Percentiles rank a stretch among this genome's conserved stretches.
These are phyloP conservation scores for Hypsizygus ulmarius DNA, from an alignment of 1,284 basidiomycete genomes.

Conservation along the genomic window DNA sequence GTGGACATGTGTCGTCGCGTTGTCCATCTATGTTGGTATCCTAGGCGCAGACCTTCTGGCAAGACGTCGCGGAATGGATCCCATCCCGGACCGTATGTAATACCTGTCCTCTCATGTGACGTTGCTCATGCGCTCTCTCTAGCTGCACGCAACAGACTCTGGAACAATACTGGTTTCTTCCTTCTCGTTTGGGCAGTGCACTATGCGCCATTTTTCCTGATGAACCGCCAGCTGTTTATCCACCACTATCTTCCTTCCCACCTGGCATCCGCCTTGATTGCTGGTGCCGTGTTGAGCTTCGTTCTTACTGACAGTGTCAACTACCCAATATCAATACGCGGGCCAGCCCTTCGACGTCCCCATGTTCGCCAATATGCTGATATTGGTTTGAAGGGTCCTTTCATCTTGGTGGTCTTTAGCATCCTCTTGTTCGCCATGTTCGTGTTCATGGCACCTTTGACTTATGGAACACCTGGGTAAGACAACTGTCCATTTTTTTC, in stretches of 20 bases:
- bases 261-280: constrained; percentile 87
- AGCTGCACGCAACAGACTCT: constrained; percentile 89
- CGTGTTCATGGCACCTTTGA: constrained; percentile 80
- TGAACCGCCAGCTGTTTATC: constrained; percentile 95
- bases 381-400: constrained; percentile 64
- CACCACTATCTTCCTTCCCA: constrained; percentile 98
- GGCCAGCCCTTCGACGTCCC: constrained; percentile 50
- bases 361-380: constrained; percentile 69
- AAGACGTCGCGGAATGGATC: constrained; percentile 79
- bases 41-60: constrained; percentile 88
- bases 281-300: constrained; percentile 91
- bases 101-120: constrained; percentile 2
- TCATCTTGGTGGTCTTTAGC: constrained; percentile 59
- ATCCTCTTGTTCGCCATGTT: constrained; percentile 68
- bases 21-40: constrained; percentile 89
- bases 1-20: constrained; percentile 88
- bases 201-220: constrained; percentile 97
- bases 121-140: constrained; percentile 14
- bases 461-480: constrained; percentile 90
- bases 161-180: constrained; percentile 97
- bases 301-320: constrained; percentile 90
- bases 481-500: constrained; percentile 22
- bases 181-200: constrained; percentile 92
- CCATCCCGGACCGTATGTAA: constrained; percentile 80
- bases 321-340: constrained; percentile 81